These are phyloP conservation scores for Phyllostachys edulis DNA, from an alignment of 176 grass and related monocot genomes.

Conservation along the genomic window DNA sequence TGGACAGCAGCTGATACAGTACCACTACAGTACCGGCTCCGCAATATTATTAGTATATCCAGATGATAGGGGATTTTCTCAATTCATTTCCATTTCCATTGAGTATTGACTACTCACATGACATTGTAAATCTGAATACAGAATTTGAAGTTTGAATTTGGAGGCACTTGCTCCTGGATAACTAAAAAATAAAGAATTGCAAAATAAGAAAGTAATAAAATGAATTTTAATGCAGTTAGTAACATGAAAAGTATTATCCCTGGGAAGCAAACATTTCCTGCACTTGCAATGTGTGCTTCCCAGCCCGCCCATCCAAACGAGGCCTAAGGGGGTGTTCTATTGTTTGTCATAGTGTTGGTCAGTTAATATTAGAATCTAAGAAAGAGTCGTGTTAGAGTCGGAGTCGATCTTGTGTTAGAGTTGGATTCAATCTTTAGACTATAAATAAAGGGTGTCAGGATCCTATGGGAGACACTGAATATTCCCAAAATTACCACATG, in stretches of 20 bases:
- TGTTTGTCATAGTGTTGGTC: background rate
- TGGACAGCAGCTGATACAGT: background rate
- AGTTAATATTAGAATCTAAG: no score
- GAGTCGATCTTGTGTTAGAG: no score
- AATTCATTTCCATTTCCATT: background rate
- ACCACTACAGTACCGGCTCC: background rate
- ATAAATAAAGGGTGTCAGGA: no score
- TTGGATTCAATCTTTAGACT: no score
- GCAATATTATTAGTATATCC: background rate
- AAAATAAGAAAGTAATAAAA: background rate
- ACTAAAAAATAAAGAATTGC: background rate
- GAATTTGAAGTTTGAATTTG: background rate
- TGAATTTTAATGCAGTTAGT: background rate
- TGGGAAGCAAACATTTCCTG: background rate
- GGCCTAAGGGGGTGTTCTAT: background rate
- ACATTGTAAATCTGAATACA: conserved; percentile 1
- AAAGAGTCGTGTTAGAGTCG: no score
- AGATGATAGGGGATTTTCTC: background rate
- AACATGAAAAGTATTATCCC: background rate
- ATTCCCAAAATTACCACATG: no score
- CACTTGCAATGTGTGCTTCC: background rate
- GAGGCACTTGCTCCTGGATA: background rate
- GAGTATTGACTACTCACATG: background rate
- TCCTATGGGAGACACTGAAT: no score
- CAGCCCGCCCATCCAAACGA: background rate